A percentile compares a stretch with the other conserved stretches of the same genome.
Evolutionary conservation across 2,329 filamentous ascomycete genomes (phyloP).

Genomic region (Monosporascus cannonballus): DNA sequence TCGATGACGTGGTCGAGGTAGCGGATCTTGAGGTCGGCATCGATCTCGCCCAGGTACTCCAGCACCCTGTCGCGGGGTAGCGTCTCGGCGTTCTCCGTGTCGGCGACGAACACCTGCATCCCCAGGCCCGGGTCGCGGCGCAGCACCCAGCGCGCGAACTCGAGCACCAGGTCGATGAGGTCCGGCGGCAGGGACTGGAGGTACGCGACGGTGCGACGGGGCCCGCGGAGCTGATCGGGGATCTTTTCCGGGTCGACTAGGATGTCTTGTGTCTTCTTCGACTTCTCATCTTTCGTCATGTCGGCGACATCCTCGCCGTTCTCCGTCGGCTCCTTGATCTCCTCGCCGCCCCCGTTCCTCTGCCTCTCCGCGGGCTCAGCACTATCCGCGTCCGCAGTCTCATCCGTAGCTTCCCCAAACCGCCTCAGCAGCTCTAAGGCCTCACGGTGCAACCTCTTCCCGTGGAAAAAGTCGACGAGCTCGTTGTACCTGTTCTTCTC

Average conservation of each 20-base stretch:
- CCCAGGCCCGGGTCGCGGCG: constrained; percentile 64
- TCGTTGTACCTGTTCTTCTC: constrained; percentile 87
- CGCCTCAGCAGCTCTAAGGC: constrained; percentile 76
- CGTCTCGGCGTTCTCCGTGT: constrained; percentile 91
- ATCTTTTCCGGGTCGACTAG: constrained; percentile 9
- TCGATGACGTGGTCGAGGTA: constrained; percentile 90
- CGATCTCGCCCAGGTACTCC: constrained; percentile 64
- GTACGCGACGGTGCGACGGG: constrained; percentile 78
- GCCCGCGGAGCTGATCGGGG: constrained; percentile 59
- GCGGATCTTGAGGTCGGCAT: constrained; percentile 63
- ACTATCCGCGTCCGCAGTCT: constrained; percentile 28
- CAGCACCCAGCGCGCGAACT: constrained; percentile 87
- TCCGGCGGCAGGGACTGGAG: constrained; percentile 84
- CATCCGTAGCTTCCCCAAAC: constrained; percentile 52
- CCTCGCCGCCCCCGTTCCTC: constrained; percentile 19
- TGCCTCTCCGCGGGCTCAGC: constrained; percentile 33
- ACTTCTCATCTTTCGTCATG: constrained; percentile 21
- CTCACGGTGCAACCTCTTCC: constrained; percentile 86
- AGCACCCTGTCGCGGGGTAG: constrained; percentile 73
- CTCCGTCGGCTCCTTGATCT: constrained; percentile 18
- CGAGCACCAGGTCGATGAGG: constrained; percentile 82
- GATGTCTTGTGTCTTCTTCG: constrained; percentile 20
- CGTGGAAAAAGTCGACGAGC: constrained; percentile 94
- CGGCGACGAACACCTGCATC: constrained; percentile 89
- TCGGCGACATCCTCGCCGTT: constrained; percentile 25